Percentiles rank a stretch among this genome's conserved stretches.
Evolutionary conservation across 2,329 filamentous ascomycete genomes (phyloP).

Genomic region (Botryotinia calthae): DNA sequence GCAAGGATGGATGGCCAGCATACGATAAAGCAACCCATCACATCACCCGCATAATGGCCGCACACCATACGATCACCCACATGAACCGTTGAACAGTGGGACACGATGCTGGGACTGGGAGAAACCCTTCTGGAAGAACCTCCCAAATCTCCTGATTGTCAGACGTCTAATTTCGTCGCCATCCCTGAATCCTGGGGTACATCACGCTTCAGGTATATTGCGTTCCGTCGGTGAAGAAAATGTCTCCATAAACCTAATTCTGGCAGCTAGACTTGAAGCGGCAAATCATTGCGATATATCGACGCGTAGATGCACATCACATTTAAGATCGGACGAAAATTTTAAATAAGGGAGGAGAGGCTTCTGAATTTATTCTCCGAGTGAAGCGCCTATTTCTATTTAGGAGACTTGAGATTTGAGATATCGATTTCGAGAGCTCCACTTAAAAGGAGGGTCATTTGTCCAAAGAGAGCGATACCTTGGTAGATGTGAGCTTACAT

Average conservation of each 20-base stretch:
- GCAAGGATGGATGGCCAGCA: background rate
- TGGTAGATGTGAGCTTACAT: background rate
- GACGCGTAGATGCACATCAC: background rate
- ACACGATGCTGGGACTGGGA: background rate
- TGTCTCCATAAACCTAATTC: background rate
- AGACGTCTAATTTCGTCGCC: constrained; percentile 4
- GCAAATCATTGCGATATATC: background rate
- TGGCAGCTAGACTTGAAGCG: background rate
- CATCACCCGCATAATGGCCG: background rate
- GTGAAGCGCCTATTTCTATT: background rate
- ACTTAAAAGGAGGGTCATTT: background rate
- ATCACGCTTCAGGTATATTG: constrained; percentile 6
- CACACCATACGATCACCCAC: constrained; percentile 9
- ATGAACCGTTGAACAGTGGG: constrained; percentile 6
- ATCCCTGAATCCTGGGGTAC: background rate
- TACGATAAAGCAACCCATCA: background rate
- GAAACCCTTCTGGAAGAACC: background rate
- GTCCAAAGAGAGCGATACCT: background rate
- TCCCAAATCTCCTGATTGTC: background rate
- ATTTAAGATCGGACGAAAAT: background rate
- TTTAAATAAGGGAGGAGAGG: background rate
- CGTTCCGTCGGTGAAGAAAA: constrained; percentile 1
- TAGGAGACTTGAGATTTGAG: background rate
- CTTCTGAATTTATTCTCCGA: constrained; percentile 3
- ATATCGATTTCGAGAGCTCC: background rate